These are phyloP conservation scores for Akanthomyces dipterigenus DNA, from an alignment of 2,329 filamentous ascomycete species.

Conservation along the genomic window DNA sequence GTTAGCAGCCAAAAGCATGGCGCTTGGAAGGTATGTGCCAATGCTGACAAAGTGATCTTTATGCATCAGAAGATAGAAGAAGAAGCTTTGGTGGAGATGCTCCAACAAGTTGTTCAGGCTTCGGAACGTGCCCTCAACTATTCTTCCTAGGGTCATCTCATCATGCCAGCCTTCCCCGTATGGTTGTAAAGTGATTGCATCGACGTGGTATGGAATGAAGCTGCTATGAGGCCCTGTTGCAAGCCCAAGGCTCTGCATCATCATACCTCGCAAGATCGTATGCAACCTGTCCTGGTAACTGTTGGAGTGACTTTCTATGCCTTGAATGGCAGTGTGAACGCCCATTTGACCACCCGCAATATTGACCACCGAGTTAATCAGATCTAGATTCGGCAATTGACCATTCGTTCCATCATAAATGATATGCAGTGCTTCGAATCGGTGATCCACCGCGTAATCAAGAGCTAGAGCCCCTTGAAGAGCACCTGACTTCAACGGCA, in stretches of 20 bases:
- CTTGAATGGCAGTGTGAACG: constrained; percentile 74
- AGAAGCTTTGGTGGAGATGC: constrained; percentile 97
- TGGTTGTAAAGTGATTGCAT: constrained; percentile 88
- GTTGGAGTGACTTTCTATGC: constrained; percentile 78
- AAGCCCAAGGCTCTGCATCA: constrained; percentile 83
- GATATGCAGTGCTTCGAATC: constrained; percentile 83
- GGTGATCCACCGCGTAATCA: constrained; percentile 79
- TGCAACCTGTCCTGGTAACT: constrained; percentile 73
- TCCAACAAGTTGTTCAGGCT: constrained; percentile 95
- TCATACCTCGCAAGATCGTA: constrained; percentile 88
- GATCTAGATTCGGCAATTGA: constrained; percentile 87
- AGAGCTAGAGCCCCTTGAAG: constrained; percentile 90
- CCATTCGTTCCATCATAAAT: constrained; percentile 95
- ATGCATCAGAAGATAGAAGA: constrained; percentile 95
- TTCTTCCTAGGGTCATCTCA: constrained; percentile 88
- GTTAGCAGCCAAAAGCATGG: constrained; percentile 92
- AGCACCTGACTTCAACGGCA: constrained; percentile 87
- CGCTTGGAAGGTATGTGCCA: constrained; percentile 90
- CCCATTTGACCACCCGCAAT: constrained; percentile 91
- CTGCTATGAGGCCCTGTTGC: constrained; percentile 87
- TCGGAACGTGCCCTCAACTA: constrained; percentile 83
- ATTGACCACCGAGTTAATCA: constrained; percentile 87
- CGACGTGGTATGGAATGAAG: constrained; percentile 96
- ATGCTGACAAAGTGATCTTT: constrained; percentile 93
- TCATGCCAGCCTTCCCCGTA: constrained; percentile 93